These are phyloP conservation scores for Diaporthe longicolla DNA, from an alignment of 2,329 filamentous ascomycete genomes.

Conservation along the genomic window DNA sequence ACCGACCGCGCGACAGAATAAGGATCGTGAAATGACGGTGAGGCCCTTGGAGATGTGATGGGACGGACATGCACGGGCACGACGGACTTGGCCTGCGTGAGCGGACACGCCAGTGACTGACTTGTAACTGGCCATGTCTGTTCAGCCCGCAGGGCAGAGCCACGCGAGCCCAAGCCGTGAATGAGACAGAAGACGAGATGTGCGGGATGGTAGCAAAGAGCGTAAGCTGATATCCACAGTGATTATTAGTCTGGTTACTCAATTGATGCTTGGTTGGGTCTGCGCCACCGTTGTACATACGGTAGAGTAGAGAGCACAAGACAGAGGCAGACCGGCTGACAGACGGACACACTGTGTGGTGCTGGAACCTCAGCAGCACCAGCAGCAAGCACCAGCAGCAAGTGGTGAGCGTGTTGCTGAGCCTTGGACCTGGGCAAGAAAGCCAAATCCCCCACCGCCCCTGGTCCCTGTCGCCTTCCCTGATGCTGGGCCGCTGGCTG, in stretches of 20 bases:
- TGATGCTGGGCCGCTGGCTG: conserved; percentile 20
- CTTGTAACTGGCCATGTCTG: neutral
- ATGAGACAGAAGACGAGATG: neutral
- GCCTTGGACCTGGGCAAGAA: conserved; percentile 29
- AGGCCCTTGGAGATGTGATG: conserved; percentile 11
- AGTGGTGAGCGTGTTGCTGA: too few relatives aligned
- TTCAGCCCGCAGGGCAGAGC: conserved; percentile 26
- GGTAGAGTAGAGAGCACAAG: neutral
- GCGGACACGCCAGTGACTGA: neutral
- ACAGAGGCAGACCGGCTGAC: neutral
- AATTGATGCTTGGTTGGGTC: conserved; percentile 4
- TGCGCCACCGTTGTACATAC: conserved; percentile 1
- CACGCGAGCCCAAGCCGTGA: conserved; percentile 8
- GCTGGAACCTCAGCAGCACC: too few relatives aligned
- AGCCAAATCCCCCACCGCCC: neutral
- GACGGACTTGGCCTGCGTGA: conserved; percentile 5
- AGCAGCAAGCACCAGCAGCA: too few relatives aligned
- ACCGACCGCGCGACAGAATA: neutral
- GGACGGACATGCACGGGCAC: conserved; percentile 1
- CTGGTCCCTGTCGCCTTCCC: conserved; percentile 8
- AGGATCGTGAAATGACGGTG: conserved; percentile 28
- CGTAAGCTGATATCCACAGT: conserved; percentile 19
- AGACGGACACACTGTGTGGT: conserved; percentile 20
- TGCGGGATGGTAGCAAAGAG: too few relatives aligned
- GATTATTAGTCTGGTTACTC: neutral